Percentiles rank a stretch among this genome's conserved stretches.
phyloP scores from a whole-genome alignment of 257 asterid genomes.

The Plectranthus barbatus region DNA sequence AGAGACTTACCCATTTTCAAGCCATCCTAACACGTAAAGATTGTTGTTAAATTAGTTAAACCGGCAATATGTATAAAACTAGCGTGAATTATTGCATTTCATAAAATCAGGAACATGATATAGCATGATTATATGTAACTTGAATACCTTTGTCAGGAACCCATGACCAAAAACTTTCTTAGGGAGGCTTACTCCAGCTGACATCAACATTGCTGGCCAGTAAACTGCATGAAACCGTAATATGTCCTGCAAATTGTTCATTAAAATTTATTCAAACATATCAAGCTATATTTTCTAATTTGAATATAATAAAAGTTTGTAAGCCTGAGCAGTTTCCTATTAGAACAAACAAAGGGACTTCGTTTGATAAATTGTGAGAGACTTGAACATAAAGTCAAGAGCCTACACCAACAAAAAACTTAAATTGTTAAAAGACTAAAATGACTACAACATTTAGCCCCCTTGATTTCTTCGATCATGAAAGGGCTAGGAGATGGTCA shows the following conservation, averaged over 20 bases:
- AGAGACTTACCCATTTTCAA: slow-evolving; percentile 96
- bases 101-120: neutral
- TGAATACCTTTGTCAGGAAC: slow-evolving; percentile 85
- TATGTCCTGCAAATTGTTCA: slow-evolving; percentile 63
- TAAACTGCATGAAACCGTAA: slow-evolving; percentile 97
- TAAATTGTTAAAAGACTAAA: neutral
- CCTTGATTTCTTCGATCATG: neutral
- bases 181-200: slow-evolving; percentile 83
- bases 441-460: neutral
- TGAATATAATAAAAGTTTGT: neutral
- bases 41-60: slow-evolving; percentile 23
- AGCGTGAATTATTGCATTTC: neutral
- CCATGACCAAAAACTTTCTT: slow-evolving; percentile 97
- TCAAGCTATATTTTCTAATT: neutral
- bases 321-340: neutral
- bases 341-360: neutral
- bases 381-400: neutral
- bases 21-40: slow-evolving; percentile 62
- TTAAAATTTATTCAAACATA: slow-evolving; percentile 10
- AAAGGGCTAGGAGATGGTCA: slow-evolving; percentile 3
- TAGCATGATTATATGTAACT: neutral
- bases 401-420: neutral
- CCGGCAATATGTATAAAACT: neutral
- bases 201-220: slow-evolving; percentile 99
- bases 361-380: neutral